These are phyloP conservation scores for Lichtheimia ornata DNA, from an alignment of 371 early-diverging fungal genomes.

Conservation along the genomic window DNA sequence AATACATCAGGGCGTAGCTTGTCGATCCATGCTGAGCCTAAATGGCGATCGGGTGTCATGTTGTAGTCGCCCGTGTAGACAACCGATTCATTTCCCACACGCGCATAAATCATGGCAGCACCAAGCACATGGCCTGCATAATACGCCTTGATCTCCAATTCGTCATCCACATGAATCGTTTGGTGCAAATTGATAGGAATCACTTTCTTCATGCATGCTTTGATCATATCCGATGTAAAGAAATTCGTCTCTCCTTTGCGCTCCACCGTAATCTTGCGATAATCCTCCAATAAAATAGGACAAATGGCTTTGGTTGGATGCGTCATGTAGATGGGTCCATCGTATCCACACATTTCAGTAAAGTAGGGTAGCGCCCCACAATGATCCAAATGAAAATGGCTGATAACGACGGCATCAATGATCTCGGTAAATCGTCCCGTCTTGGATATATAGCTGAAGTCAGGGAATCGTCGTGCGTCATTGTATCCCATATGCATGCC, in stretches of 20 bases:
- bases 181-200: conserved; percentile 89
- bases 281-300: conserved; percentile 92
- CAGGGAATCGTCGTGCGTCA: conserved; percentile 96
- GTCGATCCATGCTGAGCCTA: conserved; percentile 95
- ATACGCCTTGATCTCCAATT: conserved; percentile 87
- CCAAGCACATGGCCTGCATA: conserved; percentile 99
- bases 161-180: conserved; percentile 80
- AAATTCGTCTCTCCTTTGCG: conserved; percentile 86
- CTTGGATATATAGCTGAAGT: conserved; percentile 93
- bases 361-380: conserved; percentile 96
- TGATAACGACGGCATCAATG: conserved; percentile 91
- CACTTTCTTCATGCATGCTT: conserved; percentile 90
- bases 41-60: conserved; percentile 95
- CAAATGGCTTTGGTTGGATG: conserved; percentile 95
- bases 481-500: conserved; percentile 98
- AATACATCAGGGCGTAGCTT: conserved; percentile 86
- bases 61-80: conserved; percentile 99
- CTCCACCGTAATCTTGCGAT: conserved; percentile 86
- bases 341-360: conserved; percentile 93
- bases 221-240: conserved; percentile 84
- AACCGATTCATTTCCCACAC: conserved; percentile 77
- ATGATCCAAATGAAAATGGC: conserved; percentile 98
- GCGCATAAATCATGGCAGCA: conserved; percentile 95
- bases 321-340: conserved; percentile 97
- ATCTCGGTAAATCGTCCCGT: conserved; percentile 81